Percentiles rank a stretch among this genome's conserved stretches.
These are phyloP conservation scores for Neospora caninum DNA, from an alignment of 169 alveolate genomes.

Conservation along the genomic window DNA sequence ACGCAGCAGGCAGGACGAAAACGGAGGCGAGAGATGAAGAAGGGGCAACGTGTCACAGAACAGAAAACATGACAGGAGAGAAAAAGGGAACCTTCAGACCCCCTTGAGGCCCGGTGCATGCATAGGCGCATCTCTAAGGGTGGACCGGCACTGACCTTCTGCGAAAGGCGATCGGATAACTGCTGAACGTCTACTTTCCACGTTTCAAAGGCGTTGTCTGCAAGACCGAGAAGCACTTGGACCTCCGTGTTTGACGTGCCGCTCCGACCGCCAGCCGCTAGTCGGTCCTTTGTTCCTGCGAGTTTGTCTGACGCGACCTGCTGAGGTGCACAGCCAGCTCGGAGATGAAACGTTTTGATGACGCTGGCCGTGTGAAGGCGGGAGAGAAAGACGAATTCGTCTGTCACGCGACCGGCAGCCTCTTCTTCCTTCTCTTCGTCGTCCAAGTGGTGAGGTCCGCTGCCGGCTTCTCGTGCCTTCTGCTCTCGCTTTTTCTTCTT, in stretches of 20 bases:
- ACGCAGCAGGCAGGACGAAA: too few species aligned
- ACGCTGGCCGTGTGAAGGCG: constrained; percentile 39
- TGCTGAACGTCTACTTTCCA: constrained; percentile 3
- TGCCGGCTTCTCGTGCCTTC: not conserved
- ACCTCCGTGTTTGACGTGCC: not conserved
- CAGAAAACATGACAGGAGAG: too few species aligned
- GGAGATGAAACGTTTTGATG: constrained; percentile 44
- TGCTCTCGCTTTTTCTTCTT: constrained; percentile 7
- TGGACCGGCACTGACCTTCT: not conserved
- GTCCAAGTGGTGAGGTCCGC: not conserved
- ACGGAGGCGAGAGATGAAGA: too few species aligned
- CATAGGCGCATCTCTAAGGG: too few species aligned
- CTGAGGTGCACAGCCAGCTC: not conserved
- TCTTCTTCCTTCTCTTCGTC: constrained; percentile 18
- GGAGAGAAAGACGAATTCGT: constrained; percentile 22
- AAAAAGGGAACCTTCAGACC: too few species aligned
- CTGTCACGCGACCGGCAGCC: not conserved
- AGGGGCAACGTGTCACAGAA: too few species aligned
- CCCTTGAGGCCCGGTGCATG: too few species aligned
- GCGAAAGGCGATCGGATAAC: not conserved
- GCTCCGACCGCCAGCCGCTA: too few species aligned
- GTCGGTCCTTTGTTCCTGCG: not conserved
- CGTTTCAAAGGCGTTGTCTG: constrained; percentile 47
- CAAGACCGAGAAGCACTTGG: constrained; percentile 20
- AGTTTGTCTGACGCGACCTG: not conserved